Conservation (phyloP, 2,329 filamentous ascomycete species). For the Aspergillus sp. region DNA sequence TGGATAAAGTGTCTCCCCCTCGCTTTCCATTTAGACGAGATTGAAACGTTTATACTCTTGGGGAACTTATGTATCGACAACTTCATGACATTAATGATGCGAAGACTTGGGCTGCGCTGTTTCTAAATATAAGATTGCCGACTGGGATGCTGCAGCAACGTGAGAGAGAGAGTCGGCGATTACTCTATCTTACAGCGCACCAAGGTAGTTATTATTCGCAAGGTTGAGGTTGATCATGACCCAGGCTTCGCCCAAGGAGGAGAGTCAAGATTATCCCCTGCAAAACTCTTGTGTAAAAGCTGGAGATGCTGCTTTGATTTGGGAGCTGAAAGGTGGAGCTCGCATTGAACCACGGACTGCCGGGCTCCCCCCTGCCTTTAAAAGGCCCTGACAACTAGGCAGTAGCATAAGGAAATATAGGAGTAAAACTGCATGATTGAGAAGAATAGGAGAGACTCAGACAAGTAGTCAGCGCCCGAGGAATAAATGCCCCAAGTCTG, state of each 20-base stretch:
- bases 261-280: neutral
- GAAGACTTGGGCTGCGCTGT: neutral
- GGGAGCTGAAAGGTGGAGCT: conserved; percentile 17
- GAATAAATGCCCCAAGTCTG: neutral
- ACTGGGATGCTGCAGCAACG: neutral
- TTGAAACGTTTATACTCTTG: neutral
- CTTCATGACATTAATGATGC: neutral
- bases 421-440: neutral
- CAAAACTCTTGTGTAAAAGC: neutral
- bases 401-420: conserved; percentile 11
- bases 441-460: neutral
- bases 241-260: too few relatives aligned
- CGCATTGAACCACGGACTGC: conserved; percentile 5
- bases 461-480: neutral
- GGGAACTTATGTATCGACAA: neutral
- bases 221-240: neutral
- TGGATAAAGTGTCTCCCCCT: neutral
- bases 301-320: neutral
- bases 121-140: conserved; percentile 14
- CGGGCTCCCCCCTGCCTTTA: conserved; percentile 11
- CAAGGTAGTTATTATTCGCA: neutral
- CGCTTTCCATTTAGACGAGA: neutral
- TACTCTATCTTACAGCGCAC: neutral
- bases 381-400: conserved; percentile 5
- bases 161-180: neutral